These are phyloP conservation scores for Alloascoidea hylecoeti DNA, from an alignment of 805 yeast species.

Conservation along the genomic window DNA sequence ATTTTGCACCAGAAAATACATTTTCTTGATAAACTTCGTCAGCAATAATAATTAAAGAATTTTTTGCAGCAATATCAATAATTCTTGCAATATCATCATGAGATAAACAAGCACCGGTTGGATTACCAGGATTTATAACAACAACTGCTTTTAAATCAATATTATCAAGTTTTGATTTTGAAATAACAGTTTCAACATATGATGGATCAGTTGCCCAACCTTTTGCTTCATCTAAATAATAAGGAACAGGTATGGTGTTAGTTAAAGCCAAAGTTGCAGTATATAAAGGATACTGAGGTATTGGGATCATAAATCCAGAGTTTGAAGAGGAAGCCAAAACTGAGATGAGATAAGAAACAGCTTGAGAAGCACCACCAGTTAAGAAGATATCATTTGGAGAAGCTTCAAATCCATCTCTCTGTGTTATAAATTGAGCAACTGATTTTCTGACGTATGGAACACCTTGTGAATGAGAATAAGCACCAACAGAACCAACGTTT, in stretches of 20 bases:
- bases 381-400: slow-evolving; percentile 63
- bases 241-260: slow-evolving; percentile 73
- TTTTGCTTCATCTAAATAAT: slow-evolving; percentile 65
- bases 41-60: slow-evolving; percentile 80
- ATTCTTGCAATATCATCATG: slow-evolving; percentile 55
- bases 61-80: slow-evolving; percentile 66
- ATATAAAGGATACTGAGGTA: slow-evolving; percentile 95
- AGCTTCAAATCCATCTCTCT: slow-evolving; percentile 65
- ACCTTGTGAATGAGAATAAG: slow-evolving; percentile 92
- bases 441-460: slow-evolving; percentile 54
- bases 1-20: slow-evolving; percentile 75
- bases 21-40: slow-evolving; percentile 98
- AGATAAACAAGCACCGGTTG: slow-evolving; percentile 80
- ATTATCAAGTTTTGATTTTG: slow-evolving; percentile 32
- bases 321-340: slow-evolving; percentile 52
- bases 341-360: slow-evolving; percentile 69
- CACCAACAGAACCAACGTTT: slow-evolving; percentile 77
- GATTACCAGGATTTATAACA: slow-evolving; percentile 96
- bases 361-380: slow-evolving; percentile 92
- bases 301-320: slow-evolving; percentile 75
- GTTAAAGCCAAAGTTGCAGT: slow-evolving; percentile 87
- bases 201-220: slow-evolving; percentile 75
- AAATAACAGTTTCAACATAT: slow-evolving; percentile 42
- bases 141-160: slow-evolving; percentile 67
- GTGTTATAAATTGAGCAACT: slow-evolving; percentile 66